phyloP scores from a whole-genome alignment of 306 rosid species.

The Mimosa pudica region DNA sequence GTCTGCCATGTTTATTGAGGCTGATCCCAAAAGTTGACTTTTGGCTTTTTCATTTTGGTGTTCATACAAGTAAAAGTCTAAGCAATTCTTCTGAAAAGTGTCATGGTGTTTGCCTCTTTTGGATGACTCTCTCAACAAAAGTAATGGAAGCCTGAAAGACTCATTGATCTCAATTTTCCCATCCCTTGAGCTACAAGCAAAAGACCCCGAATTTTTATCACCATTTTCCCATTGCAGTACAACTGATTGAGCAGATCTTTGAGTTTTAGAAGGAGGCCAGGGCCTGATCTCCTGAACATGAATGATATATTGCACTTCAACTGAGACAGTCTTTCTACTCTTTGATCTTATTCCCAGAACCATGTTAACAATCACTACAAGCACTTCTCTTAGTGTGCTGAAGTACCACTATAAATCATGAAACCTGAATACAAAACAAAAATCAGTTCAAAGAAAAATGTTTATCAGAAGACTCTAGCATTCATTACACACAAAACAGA shows the following conservation, averaged over 20 bases:
- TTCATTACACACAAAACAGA: slow-evolving; percentile 4
- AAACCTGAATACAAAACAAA: slow-evolving; percentile 42
- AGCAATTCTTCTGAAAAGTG: slow-evolving; percentile 60
- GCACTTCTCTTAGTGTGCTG: slow-evolving; percentile 30
- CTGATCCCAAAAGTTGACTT: slow-evolving; percentile 68
- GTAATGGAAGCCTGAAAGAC: slow-evolving; percentile 61
- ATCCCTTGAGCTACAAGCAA: slow-evolving; percentile 38
- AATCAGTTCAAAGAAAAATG: slow-evolving; percentile 20
- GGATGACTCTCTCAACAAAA: slow-evolving; percentile 54
- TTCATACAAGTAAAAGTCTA: slow-evolving; percentile 72
- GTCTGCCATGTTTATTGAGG: slow-evolving; percentile 68
- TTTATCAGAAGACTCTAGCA: slow-evolving; percentile 23
- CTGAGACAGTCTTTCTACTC: slow-evolving; percentile 53
- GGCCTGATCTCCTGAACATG: slow-evolving; percentile 74
- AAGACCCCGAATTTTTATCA: slow-evolving; percentile 54
- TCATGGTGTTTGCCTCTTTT: slow-evolving; percentile 49
- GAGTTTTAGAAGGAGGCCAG: slow-evolving; percentile 71
- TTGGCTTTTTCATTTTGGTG: slow-evolving; percentile 42
- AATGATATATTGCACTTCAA: slow-evolving; percentile 60
- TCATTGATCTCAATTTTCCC: slow-evolving; percentile 53
- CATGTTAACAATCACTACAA: slow-evolving; percentile 45
- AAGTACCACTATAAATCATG: slow-evolving; percentile 33
- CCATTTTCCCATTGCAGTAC: slow-evolving; percentile 79
- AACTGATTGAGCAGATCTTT: slow-evolving; percentile 56
- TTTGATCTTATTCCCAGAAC: slow-evolving; percentile 81